Base-by-base conservation (phyloP, 2,329 filamentous ascomycete genomes). In the Neoarthrinium moseri region DNA sequence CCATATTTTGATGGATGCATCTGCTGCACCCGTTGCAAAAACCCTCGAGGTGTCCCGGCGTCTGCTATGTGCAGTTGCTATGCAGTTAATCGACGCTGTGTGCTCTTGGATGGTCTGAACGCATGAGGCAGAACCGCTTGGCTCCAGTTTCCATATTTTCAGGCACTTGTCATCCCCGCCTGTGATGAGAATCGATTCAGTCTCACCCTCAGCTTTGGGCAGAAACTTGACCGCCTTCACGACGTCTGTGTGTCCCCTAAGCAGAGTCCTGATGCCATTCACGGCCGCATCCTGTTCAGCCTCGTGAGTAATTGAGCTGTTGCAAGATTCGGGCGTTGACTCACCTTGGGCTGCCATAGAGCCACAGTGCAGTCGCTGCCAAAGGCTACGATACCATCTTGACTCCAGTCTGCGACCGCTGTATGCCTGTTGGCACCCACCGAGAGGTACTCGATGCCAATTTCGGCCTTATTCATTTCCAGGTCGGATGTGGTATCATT, bases 381-480 rank as follows among this genome's bases (percentile, higher is more conserved):
- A 70, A 89, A 99, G 23, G 91, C 94, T 44, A 99, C 74, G 35
- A 91, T 64, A 8, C 87, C 88, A 52, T 77, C 70, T 17, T 69
- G 62, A 61, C 87, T 83, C 94, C 94, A 99, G 70, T 97, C 92
- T 22, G 92, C 91, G 22, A 90, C 88, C 13, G 86, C 84, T 15
- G 92, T 87, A 59, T 97, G 89, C 57, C 92, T 80, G 67, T 97
- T 99, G 37, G 90, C 92, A 50, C 94, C 94, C 51, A 86, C 83
- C 37, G 89, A 85, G 55, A 94, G 65, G 55, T 83, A 82, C 51
- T 74, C 68, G 52, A 71, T 61, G 22, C 65, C 66, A 22, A 74
- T 55, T 1, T 45, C 48, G 23, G 48, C 38, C 35, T 51, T 54
- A 6, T 47, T 44, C 61, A 60, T 63, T 13, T 30, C 35, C 43